phyloP scores from a whole-genome alignment of 139 green algal genomes.

The Marvania coccoides region DNA sequence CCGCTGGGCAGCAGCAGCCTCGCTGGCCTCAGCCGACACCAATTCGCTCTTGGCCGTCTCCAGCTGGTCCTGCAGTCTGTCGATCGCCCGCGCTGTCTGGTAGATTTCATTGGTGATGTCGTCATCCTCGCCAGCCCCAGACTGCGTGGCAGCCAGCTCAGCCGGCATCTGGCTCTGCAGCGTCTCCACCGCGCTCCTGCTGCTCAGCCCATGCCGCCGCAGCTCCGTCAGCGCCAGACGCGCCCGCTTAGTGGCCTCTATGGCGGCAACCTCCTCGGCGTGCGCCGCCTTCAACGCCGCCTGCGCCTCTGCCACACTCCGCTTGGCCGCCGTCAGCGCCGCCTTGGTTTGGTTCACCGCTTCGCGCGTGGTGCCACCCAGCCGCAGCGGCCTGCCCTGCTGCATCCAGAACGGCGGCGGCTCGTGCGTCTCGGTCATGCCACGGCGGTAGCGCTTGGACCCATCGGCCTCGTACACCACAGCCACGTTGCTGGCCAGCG shows the following conservation, averaged over 20 bases:
- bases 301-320: background rate
- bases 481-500: constrained; percentile 1
- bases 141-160: background rate
- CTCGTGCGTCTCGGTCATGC: background rate
- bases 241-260: background rate
- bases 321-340: background rate
- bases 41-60: too few relatives aligned
- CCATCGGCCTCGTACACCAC: constrained; percentile 15
- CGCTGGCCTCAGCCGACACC: too few relatives aligned
- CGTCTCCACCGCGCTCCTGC: background rate
- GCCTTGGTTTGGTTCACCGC: background rate
- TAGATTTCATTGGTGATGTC: too few relatives aligned
- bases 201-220: background rate
- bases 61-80: too few relatives aligned
- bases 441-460: constrained; percentile 2
- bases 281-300: background rate
- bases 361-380: too few relatives aligned
- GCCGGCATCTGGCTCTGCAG: background rate
- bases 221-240: background rate
- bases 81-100: too few relatives aligned
- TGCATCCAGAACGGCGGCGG: background rate
- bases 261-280: background rate
- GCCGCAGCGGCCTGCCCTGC: background rate
- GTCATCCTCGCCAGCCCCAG: background rate
- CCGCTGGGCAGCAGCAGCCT: background rate